These are phyloP conservation scores for Lecanoromycetidae sp. DNA, from an alignment of 2,329 filamentous ascomycete genomes.

Conservation along the genomic window DNA sequence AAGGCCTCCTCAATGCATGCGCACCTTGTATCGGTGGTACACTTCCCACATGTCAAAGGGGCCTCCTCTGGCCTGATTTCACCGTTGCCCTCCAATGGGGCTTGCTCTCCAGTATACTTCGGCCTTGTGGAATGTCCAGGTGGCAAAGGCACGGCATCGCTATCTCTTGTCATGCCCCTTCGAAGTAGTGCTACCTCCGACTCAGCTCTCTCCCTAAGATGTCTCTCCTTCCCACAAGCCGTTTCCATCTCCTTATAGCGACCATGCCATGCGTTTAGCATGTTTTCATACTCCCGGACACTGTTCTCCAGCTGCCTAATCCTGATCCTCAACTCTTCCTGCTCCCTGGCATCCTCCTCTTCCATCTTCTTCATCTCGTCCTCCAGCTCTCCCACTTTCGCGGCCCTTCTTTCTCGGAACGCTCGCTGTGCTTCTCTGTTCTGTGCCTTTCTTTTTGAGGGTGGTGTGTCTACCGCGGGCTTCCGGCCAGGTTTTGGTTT, in stretches of 20 bases:
- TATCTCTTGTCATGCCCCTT: constrained; percentile 22
- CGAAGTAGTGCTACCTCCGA: constrained; percentile 29
- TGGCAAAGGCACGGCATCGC: constrained; percentile 32
- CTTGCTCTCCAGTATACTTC: constrained; percentile 17
- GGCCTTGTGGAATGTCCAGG: constrained; percentile 18
- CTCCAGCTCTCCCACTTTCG: constrained; percentile 60
- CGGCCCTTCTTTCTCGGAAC: constrained; percentile 76
- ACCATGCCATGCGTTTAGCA: constrained; percentile 35
- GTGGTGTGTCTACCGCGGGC: constrained; percentile 82
- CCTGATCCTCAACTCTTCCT: constrained; percentile 42
- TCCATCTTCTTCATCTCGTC: constrained; percentile 39
- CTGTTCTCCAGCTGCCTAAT: constrained; percentile 49
- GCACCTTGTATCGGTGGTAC: constrained; percentile 50
- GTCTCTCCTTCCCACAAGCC: constrained; percentile 48
- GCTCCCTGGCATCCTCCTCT: constrained; percentile 33
- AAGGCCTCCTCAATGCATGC: constrained; percentile 48
- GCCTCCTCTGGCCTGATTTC: constrained; percentile 19
- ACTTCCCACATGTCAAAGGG: constrained; percentile 54
- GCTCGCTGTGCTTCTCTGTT: constrained; percentile 85
- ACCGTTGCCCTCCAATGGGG: neutral
- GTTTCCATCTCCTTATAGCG: constrained; percentile 52
- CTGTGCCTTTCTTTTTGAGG: constrained; percentile 86
- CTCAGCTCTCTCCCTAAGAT: constrained; percentile 36
- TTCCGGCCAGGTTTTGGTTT: constrained; percentile 85
- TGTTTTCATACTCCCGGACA: constrained; percentile 50